Conservation (phyloP, 805 yeast species). For the Pichia scutulata region DNA sequence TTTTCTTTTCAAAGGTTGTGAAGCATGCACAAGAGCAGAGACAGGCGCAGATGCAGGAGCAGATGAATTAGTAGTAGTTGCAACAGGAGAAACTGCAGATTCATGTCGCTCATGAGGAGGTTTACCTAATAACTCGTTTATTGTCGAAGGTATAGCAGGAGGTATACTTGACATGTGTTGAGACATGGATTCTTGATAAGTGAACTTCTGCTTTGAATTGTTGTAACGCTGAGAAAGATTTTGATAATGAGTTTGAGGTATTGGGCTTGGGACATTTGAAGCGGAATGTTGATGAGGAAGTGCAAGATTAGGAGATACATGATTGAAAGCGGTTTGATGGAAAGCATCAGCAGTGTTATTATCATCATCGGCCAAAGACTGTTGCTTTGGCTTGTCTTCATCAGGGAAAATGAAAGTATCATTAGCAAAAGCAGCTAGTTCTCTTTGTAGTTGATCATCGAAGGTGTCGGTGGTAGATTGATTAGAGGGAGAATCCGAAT, state of each 20-base stretch:
- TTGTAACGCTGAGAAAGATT: slow-evolving; percentile 12
- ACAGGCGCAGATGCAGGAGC: background rate
- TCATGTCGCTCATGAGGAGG: background rate
- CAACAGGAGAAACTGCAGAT: too few species aligned
- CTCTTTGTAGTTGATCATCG: slow-evolving; percentile 51
- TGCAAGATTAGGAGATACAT: slow-evolving; percentile 7
- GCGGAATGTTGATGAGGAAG: background rate
- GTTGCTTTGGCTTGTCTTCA: slow-evolving; percentile 56
- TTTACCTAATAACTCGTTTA: slow-evolving; percentile 15
- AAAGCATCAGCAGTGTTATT: background rate
- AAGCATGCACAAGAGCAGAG: background rate
- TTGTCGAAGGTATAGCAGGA: slow-evolving; percentile 28
- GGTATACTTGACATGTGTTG: slow-evolving; percentile 6
- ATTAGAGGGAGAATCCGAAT: slow-evolving; percentile 19
- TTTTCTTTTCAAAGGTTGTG: slow-evolving; percentile 15
- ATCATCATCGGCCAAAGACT: background rate
- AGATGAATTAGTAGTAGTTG: too few species aligned
- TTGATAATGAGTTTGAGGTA: slow-evolving; percentile 10
- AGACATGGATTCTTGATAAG: slow-evolving; percentile 13
- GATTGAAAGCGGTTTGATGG: slow-evolving; percentile 10
- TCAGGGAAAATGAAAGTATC: slow-evolving; percentile 76
- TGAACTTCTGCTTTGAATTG: slow-evolving; percentile 10
- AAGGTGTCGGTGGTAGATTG: slow-evolving; percentile 31
- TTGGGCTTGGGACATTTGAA: slow-evolving; percentile 2
- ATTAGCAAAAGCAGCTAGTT: slow-evolving; percentile 76